Conservation (phyloP, 2,329 filamentous ascomycete genomes). For the Pseudogymnoascus sp. region DNA sequence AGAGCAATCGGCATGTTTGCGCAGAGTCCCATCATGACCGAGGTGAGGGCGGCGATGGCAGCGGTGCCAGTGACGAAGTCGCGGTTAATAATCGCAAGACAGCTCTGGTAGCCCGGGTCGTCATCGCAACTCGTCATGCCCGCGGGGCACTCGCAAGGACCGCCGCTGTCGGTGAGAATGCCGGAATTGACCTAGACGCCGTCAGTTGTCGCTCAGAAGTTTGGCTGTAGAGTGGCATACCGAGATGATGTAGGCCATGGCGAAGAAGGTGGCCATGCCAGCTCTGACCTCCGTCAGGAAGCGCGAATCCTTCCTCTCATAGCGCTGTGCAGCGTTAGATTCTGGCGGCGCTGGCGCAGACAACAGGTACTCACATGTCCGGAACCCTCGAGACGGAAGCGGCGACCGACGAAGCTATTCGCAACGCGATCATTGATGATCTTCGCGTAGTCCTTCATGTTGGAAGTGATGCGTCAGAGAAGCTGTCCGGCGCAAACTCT, state of each 20-base stretch:
- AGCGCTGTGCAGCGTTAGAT: conserved; percentile 20
- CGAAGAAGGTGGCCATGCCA: conserved; percentile 64
- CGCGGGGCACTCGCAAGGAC: conserved; percentile 64
- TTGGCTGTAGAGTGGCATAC: conserved; percentile 19
- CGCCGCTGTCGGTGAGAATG: conserved; percentile 53
- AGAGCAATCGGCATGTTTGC: conserved; percentile 66
- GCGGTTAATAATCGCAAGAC: conserved; percentile 42
- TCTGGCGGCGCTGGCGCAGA: conserved; percentile 10
- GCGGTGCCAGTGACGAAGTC: conserved; percentile 80
- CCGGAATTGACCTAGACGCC: conserved; percentile 41
- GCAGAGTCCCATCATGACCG: conserved; percentile 76
- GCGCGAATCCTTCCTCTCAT: conserved; percentile 48
- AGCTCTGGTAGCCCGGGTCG: conserved; percentile 55
- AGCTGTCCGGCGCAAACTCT: background rate
- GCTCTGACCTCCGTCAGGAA: conserved; percentile 82
- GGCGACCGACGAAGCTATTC: conserved; percentile 54
- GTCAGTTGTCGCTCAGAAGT: conserved; percentile 35
- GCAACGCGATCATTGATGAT: conserved; percentile 51
- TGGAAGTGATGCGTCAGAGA: background rate
- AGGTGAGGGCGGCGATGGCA: conserved; percentile 68
- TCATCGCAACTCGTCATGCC: conserved; percentile 45
- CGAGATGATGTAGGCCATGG: conserved; percentile 65
- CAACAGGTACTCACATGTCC: conserved; percentile 58
- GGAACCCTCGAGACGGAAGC: conserved; percentile 73
- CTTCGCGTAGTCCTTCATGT: conserved; percentile 22